Conservation (phyloP, 371 early-diverging fungal genomes). For the Mucor velutinosus region DNA sequence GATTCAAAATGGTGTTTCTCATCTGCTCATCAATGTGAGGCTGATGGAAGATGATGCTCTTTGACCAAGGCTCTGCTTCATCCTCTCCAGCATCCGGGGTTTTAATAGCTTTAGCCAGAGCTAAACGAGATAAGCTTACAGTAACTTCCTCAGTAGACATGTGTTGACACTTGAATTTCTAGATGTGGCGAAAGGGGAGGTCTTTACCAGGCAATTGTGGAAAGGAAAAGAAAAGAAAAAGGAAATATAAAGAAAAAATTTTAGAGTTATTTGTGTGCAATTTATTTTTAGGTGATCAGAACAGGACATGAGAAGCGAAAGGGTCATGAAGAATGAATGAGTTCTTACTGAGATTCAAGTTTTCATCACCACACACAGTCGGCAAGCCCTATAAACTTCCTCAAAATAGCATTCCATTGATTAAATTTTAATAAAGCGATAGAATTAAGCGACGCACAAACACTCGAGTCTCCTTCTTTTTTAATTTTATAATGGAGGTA, state of each 20-base stretch:
- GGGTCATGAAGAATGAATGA: not conserved
- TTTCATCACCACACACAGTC: not conserved
- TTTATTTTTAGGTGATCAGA: slow-evolving; percentile 4
- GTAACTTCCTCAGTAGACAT: slow-evolving; percentile 49
- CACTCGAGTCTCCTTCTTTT: not conserved
- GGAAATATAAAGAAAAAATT: slow-evolving; percentile 7
- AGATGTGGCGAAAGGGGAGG: not conserved
- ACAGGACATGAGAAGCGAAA: not conserved
- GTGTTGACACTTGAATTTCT: not conserved
- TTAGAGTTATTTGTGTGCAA: slow-evolving; percentile 2
- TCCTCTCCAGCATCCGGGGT: slow-evolving; percentile 36
- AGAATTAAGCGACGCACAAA: not conserved
- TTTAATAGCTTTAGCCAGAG: slow-evolving; percentile 50
- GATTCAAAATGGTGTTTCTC: slow-evolving; percentile 31
- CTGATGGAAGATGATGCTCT: slow-evolving; percentile 54
- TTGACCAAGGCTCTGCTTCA: slow-evolving; percentile 39
- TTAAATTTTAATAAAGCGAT: not conserved
- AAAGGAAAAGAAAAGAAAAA: not conserved
- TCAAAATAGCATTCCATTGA: slow-evolving; percentile 3
- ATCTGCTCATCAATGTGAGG: slow-evolving; percentile 42
- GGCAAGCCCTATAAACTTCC: not conserved
- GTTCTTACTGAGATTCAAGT: not conserved
- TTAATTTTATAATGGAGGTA: not conserved
- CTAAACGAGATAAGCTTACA: slow-evolving; percentile 39
- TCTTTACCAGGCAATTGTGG: not conserved